Evolutionary conservation across 2,329 filamentous ascomycete species (phyloP).

Genomic region (Raffaelea deltoideospora): DNA sequence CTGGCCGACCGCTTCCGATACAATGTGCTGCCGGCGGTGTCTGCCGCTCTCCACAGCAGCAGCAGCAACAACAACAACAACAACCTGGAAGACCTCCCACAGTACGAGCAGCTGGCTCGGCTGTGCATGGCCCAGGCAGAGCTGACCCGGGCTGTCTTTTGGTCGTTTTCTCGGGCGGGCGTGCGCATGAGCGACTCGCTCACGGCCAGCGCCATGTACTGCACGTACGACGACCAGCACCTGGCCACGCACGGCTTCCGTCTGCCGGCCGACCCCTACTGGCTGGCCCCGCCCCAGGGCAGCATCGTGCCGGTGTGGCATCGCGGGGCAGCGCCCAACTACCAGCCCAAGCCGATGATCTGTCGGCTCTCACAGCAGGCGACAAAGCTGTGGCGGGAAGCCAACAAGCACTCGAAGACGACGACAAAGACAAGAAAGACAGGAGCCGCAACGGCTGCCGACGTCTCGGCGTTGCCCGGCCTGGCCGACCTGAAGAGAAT

Average conservation of each 20-base stretch:
- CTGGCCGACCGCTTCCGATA: slow-evolving; percentile 14
- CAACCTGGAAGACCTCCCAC: slow-evolving; percentile 11
- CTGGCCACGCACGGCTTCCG: slow-evolving; percentile 11
- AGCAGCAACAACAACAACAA: slow-evolving; percentile 1
- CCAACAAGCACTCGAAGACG: too few species aligned
- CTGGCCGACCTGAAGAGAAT: too few species aligned
- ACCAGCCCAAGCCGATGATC: slow-evolving; percentile 16
- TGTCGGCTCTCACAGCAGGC: slow-evolving; percentile 10
- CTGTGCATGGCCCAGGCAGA: slow-evolving; percentile 13
- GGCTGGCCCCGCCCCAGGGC: slow-evolving; percentile 14
- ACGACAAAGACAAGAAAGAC: neutral
- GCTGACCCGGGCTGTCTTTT: slow-evolving; percentile 14
- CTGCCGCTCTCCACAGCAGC: slow-evolving; percentile 6
- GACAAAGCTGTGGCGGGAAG: too few species aligned
- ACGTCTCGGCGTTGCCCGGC: neutral
- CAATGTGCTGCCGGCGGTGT: slow-evolving; percentile 12
- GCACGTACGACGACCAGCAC: slow-evolving; percentile 13
- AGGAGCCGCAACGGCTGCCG: neutral
- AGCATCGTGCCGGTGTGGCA: slow-evolving; percentile 15
- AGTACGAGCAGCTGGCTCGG: slow-evolving; percentile 9
- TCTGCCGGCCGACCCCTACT: slow-evolving; percentile 13
- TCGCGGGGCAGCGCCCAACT: slow-evolving; percentile 14
- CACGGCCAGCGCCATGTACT: slow-evolving; percentile 13
- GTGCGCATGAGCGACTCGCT: slow-evolving; percentile 13
- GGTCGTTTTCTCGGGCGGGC: slow-evolving; percentile 11